Base-by-base conservation (phyloP, 2,329 filamentous ascomycete species). In the Cytospora mali region DNA sequence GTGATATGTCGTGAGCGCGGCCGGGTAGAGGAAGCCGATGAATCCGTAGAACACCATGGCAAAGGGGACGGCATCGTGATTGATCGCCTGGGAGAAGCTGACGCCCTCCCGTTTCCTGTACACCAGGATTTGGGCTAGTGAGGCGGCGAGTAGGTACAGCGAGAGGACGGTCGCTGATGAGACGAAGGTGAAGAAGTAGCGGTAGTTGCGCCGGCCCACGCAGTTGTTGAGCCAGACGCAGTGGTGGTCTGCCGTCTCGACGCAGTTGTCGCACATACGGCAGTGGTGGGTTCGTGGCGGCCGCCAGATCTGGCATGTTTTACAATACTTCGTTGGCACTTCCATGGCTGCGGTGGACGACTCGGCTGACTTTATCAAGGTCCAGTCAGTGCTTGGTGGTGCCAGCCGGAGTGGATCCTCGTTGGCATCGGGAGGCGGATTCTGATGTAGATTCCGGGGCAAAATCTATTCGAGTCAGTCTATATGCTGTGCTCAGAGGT, bases 151-250 rank as follows among this genome's bases (percentile, higher is more conserved):
- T 52, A 98, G 82, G 70, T 91, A 94, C 18, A 93, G 72, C 0
- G 88, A 84, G 21, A 97, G 82, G 35, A 97, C 68, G 0, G 92
- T 92, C n/a, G 86, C 87, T 16, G 89, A 87, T 59, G 86, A 87
- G 67, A 99, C 88, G 75, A 97, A 99, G 13, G 90, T 85, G 74
- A 98, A 97, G 77, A 99, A 99, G 76, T 94, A 98, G 67, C 95
- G 92, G 78, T 99, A 99, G 78, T 99, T 99, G 70, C 95, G 91
- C 68, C 94, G 89, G 50, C 95, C 95, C 55, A 99, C 90, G 68
- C 95, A 99, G 75, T 99, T 99, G 78, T 99, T 99, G 67, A 99
- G 85, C 95, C 95, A 99, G 18, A 98, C 93, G 72, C 95, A 99
- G 76, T 99, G 95, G 72, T 99, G 95, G 72, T 99, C 95, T 69